A percentile compares a stretch with the other conserved stretches of the same genome.
phyloP scores from a whole-genome alignment of 1,139 yeast genomes.

The Hemisphaericaspora xylanilytica region DNA sequence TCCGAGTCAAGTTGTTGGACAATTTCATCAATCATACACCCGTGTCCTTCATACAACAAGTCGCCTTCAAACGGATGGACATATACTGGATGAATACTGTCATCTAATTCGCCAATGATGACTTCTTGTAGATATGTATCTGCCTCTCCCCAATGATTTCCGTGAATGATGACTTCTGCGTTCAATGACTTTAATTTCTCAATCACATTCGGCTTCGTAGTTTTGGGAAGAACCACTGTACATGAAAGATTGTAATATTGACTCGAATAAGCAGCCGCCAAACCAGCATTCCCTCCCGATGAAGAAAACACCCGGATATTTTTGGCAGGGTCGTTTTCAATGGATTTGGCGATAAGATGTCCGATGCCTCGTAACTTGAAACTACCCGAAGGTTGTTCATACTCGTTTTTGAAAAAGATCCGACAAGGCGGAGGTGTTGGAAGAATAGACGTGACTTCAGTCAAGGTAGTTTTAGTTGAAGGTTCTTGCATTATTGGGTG shows the following conservation, averaged over 20 bases:
- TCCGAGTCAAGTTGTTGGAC: slow-evolving; percentile 18
- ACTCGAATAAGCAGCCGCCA: slow-evolving; percentile 43
- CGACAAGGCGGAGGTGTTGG: slow-evolving; percentile 41
- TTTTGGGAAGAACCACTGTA: slow-evolving; percentile 39
- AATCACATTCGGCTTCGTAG: slow-evolving; percentile 26
- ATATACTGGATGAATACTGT: slow-evolving; percentile 26
- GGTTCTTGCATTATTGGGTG: slow-evolving; percentile 9
- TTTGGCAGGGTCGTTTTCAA: slow-evolving; percentile 16
- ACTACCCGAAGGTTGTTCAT: slow-evolving; percentile 42
- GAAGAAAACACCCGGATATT: slow-evolving; percentile 36
- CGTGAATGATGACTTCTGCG: slow-evolving; percentile 31
- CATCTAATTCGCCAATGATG: slow-evolving; percentile 18
- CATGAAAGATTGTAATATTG: slow-evolving; percentile 27
- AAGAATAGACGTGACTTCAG: slow-evolving; percentile 33
- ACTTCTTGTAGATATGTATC: slow-evolving; percentile 26
- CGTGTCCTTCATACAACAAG: slow-evolving; percentile 41
- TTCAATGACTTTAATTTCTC: slow-evolving; percentile 24
- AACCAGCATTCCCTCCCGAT: slow-evolving; percentile 48
- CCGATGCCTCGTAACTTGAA: slow-evolving; percentile 44
- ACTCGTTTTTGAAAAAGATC: slow-evolving; percentile 41
- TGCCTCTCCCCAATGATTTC: slow-evolving; percentile 38
- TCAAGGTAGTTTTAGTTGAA: slow-evolving; percentile 30
- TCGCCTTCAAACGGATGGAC: slow-evolving; percentile 44
- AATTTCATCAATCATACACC: slow-evolving; percentile 34
- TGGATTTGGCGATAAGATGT: slow-evolving; percentile 24